Evolutionary conservation across 331 rosid species (phyloP).

Genomic region (Quercus lobata): DNA sequence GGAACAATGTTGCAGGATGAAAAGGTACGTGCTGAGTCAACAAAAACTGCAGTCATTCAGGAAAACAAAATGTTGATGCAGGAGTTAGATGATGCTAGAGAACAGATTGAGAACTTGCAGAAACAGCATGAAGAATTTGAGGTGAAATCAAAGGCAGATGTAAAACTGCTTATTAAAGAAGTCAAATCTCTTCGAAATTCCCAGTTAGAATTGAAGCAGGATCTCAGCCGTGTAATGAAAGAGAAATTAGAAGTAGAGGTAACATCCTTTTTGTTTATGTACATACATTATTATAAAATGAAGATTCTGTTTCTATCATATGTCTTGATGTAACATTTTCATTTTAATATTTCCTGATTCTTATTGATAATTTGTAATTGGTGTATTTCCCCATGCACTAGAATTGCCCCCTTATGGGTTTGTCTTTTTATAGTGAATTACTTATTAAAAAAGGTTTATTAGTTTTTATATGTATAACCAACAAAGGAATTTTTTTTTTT

Average conservation of each 20-base stretch:
- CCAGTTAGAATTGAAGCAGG: conserved; percentile 77
- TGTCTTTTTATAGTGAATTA: too few species aligned
- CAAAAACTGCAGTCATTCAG: conserved; percentile 48
- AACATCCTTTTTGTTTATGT: neutral
- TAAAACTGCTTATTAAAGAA: conserved; percentile 76
- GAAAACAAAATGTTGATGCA: conserved; percentile 71
- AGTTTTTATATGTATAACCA: neutral
- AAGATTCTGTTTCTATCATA: neutral
- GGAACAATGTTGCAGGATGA: conserved; percentile 57
- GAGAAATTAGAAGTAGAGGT: conserved; percentile 90
- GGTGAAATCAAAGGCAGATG: conserved; percentile 78
- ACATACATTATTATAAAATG: neutral
- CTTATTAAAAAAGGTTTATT: neutral
- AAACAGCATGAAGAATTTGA: conserved; percentile 68
- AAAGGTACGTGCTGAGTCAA: conserved; percentile 55
- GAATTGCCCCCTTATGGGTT: too few species aligned
- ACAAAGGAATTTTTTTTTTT: neutral
- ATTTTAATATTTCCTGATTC: neutral
- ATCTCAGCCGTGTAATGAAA: conserved; percentile 61
- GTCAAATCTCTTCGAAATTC: conserved; percentile 81
- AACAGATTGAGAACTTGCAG: conserved; percentile 61
- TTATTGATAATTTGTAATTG: neutral
- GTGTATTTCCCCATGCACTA: neutral
- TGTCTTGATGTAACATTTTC: neutral
- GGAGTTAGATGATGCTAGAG: conserved; percentile 62